Conservation (phyloP, 176 grass and related monocot genomes). For the Avena atlantica region DNA sequence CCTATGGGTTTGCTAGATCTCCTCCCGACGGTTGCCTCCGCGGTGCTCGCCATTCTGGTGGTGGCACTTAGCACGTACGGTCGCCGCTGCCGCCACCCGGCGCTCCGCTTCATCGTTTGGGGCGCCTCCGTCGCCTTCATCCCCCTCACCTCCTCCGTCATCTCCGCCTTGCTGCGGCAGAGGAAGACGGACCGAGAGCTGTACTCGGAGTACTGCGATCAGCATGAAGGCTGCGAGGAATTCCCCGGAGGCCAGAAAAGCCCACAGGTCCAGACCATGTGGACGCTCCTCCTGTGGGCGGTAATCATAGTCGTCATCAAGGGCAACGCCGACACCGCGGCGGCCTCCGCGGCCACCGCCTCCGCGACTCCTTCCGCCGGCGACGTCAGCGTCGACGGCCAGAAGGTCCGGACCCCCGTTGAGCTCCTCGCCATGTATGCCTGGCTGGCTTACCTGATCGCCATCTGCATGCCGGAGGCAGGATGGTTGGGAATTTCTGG, state of each 20-base stretch:
- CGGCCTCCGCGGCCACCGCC: neutral
- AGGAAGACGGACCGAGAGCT: neutral
- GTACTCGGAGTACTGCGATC: neutral
- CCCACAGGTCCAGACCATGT: neutral
- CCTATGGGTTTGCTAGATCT: neutral
- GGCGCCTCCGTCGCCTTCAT: constrained; percentile 15
- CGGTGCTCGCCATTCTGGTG: constrained; percentile 30
- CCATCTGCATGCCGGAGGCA: neutral
- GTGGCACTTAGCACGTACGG: constrained; percentile 22
- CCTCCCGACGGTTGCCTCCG: neutral
- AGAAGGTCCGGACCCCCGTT: neutral
- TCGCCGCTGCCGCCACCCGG: constrained; percentile 14
- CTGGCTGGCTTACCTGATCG: neutral
- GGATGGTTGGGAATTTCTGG: rapidly evolving
- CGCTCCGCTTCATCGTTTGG: neutral
- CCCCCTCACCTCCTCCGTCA: constrained; percentile 1
- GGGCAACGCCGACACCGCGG: constrained; percentile 1
- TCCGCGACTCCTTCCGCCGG: neutral
- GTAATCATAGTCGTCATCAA: neutral
- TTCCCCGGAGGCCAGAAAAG: rapidly evolving
- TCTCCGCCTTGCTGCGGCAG: neutral
- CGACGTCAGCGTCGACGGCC: constrained; percentile 15
- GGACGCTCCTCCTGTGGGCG: constrained; percentile 37
- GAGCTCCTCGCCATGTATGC: neutral
- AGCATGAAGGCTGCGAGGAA: neutral